Evolutionary conservation across 441 rosid species (phyloP), one percentile per base, ranked within the genome.

Genomic region (Sinapis alba): DNA sequence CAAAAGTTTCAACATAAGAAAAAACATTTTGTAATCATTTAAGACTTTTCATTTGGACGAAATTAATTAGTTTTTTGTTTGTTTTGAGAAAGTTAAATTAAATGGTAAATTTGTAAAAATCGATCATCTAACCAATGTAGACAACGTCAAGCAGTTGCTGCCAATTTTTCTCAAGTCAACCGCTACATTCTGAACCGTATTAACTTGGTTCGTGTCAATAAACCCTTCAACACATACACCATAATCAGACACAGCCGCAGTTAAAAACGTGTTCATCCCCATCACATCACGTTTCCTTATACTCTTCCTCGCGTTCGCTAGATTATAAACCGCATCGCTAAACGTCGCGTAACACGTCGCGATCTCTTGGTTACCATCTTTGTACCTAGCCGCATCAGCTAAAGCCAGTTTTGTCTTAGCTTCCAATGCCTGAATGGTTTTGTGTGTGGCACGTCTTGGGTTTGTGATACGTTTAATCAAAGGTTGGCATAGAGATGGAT

Each of bases 361-460:
- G 0, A 78, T 68, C 24, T 74, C 81, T 8, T 73, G 15, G 67
- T 78, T 78, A 30, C 74, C 69, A 5, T 30, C 3, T 11, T 56
- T 78, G 47, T 8, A 68, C 66, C 34, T 38, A 43, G 54, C 74
- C 3, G 78, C 74, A 2, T 78, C 74, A 1, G 32, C 15, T 20
- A 78, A 6, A 26, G 70, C 65, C 16, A 41, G 0, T 18, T 28
- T 51, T 1, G 81, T 72, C 56, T 65, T 66, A 1, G 51, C 51
- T 8, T 78, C 81, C 27, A 78, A 38, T 5, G 69, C 77, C 2
- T 21, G 59, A 4, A 78, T 78, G 65, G 73, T 72, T 32, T 7
- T 21, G 69, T 78, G 81, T 5, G 81, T 78, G 53, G 81, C 81
- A 15, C 9, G 12, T 68, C 81, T 78, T 3, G 81, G 81, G 7